Conservation (phyloP, 805 yeast species). For the Hanseniaspora vineae region DNA sequence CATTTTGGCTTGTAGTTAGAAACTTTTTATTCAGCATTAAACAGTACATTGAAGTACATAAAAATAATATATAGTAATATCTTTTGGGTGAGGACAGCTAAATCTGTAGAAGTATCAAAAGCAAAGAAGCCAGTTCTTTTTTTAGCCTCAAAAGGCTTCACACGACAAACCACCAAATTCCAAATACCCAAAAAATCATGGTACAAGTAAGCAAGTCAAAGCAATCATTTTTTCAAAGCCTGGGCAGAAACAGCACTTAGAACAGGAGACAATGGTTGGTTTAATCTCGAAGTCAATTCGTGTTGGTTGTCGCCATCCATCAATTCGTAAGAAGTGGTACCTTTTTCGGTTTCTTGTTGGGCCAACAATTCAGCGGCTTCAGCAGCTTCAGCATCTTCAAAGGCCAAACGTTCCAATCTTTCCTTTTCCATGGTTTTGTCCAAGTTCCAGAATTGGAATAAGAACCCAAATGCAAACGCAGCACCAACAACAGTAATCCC, state of each 20-base stretch:
- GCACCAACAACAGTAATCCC: conserved; percentile 28
- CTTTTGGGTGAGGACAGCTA: too few species aligned
- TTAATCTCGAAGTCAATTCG: background rate
- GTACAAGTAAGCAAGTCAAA: background rate
- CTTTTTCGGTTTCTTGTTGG: background rate
- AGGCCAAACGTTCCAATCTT: conserved; percentile 10
- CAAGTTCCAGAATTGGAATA: conserved; percentile 26
- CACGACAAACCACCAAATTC: too few species aligned
- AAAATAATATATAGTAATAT: background rate
- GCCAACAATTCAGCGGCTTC: conserved; percentile 3
- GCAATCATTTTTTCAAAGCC: background rate
- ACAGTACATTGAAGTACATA: background rate
- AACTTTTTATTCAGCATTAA: background rate
- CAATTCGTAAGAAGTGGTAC: conserved; percentile 1
- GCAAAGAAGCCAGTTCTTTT: too few species aligned
- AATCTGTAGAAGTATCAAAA: too few species aligned
- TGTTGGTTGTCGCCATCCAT: background rate
- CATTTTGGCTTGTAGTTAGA: background rate
- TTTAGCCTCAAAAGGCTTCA: too few species aligned
- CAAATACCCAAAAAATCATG: too few species aligned
- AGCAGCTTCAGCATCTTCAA: conserved; percentile 1
- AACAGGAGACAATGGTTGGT: background rate
- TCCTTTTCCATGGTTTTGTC: conserved; percentile 27
- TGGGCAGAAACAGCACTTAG: background rate
- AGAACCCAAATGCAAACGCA: conserved; percentile 22